phyloP scores from a whole-genome alignment of 129 eudicot species.

The Lactuca sativa region DNA sequence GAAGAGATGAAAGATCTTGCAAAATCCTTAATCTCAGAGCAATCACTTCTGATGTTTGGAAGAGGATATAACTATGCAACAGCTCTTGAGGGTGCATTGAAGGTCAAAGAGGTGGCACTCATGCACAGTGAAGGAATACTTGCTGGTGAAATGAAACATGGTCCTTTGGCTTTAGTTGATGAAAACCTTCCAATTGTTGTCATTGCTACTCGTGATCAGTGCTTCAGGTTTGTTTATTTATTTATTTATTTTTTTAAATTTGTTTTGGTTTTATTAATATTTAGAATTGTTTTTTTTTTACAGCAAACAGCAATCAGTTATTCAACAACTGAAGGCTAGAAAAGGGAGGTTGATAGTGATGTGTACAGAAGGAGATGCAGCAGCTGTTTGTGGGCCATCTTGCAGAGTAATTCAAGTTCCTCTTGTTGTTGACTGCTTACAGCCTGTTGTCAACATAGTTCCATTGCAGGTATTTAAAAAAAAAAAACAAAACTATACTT shows the following conservation, averaged over 20 bases:
- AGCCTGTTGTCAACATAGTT: conserved; percentile 94
- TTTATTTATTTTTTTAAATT: too few species aligned
- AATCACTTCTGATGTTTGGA: conserved; percentile 94
- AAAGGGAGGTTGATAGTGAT: conserved; percentile 87
- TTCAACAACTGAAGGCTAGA: conserved; percentile 97
- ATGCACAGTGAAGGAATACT: conserved; percentile 99
- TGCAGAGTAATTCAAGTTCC: conserved; percentile 91
- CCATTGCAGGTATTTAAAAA: conserved; percentile 74
- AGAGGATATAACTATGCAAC: conserved; percentile 99
- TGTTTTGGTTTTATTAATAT: too few species aligned
- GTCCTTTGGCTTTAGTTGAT: conserved; percentile 91
- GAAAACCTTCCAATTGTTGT: conserved; percentile 91
- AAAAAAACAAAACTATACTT: neutral
- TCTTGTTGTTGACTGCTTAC: conserved; percentile 85
- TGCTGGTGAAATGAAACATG: conserved; percentile 99
- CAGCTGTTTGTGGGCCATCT: conserved; percentile 72
- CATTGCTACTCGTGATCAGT: conserved; percentile 88
- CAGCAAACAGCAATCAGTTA: conserved; percentile 97
- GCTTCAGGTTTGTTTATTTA: conserved; percentile 81
- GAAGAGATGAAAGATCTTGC: conserved; percentile 94
- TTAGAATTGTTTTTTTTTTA: neutral
- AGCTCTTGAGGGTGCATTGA: conserved; percentile 95
- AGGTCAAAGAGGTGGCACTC: conserved; percentile 93
- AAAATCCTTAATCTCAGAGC: conserved; percentile 67
- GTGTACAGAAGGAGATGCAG: conserved; percentile 91